Percentiles rank a stretch among this genome's conserved stretches.
phyloP scores from a whole-genome alignment of 352 stramenopile species.

The Phytopythium helicoides region DNA sequence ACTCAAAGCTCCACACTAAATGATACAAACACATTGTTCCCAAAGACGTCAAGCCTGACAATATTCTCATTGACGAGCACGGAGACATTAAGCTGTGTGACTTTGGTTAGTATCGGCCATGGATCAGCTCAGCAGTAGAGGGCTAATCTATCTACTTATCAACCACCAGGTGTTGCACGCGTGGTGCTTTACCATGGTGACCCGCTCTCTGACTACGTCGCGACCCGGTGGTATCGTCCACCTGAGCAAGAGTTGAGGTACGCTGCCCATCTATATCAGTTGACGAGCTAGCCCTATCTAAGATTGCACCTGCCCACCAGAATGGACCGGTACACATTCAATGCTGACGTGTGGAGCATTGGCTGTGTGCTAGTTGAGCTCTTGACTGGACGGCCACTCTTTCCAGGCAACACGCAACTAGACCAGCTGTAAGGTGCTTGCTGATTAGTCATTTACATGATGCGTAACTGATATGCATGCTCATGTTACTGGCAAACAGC shows the following conservation, averaged over 20 bases:
- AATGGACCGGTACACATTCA: constrained; percentile 76
- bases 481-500: too few relatives aligned
- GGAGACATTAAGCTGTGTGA: constrained; percentile 76
- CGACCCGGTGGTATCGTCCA: constrained; percentile 80
- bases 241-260: constrained; percentile 49
- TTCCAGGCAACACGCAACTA: constrained; percentile 73
- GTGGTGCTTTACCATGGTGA: constrained; percentile 80
- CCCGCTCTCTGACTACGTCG: constrained; percentile 73
- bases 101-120: constrained; percentile 45
- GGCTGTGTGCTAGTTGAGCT: constrained; percentile 77
- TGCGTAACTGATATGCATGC: too few relatives aligned
- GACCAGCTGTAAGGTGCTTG: constrained; percentile 58
- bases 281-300: not conserved
- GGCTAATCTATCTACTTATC: constrained; percentile 2
- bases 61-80: constrained; percentile 74
- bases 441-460: not conserved
- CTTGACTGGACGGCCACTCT: constrained; percentile 70
- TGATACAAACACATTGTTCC: not conserved
- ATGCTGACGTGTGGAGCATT: constrained; percentile 81
- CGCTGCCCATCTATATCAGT: not conserved
- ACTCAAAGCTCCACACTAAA: too few relatives aligned
- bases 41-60: constrained; percentile 80
- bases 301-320: constrained; percentile 16
- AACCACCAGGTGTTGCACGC: constrained; percentile 46
- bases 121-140: too few relatives aligned